Conservation (phyloP, 352 stramenopile genomes). For the Elongisporangium senticosum region DNA sequence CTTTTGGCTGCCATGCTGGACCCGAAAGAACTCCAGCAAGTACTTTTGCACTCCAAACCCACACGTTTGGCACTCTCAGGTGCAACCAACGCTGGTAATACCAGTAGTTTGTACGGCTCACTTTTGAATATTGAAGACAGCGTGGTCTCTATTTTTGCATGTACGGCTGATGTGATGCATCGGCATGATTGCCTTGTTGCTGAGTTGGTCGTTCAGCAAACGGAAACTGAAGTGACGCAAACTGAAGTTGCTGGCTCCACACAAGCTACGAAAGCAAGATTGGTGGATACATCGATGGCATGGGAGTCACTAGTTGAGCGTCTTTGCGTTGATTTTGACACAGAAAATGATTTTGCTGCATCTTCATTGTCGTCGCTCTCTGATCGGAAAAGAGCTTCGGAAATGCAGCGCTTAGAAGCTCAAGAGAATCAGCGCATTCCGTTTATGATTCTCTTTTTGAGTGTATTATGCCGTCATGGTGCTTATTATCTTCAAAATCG, state of each 20-base stretch:
- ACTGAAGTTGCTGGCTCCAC: not conserved
- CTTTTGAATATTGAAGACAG: slow-evolving; percentile 37
- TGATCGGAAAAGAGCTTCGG: slow-evolving; percentile 13
- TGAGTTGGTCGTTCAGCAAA: slow-evolving; percentile 8
- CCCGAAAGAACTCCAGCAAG: slow-evolving; percentile 36
- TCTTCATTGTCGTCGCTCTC: slow-evolving; percentile 22
- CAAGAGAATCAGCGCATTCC: slow-evolving; percentile 32
- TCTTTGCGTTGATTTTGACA: slow-evolving; percentile 21
- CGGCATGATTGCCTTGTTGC: slow-evolving; percentile 50
- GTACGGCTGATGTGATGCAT: slow-evolving; percentile 43
- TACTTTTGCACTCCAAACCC: slow-evolving; percentile 32
- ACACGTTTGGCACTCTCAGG: slow-evolving; percentile 7
- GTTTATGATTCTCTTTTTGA: slow-evolving; percentile 44
- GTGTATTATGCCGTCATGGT: slow-evolving; percentile 39
- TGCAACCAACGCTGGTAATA: slow-evolving; percentile 3
- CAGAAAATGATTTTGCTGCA: slow-evolving; percentile 16
- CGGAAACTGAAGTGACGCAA: not conserved
- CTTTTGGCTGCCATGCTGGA: slow-evolving; percentile 32
- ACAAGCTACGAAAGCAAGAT: slow-evolving; percentile 3
- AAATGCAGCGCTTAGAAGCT: slow-evolving; percentile 10
- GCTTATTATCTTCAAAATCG: slow-evolving; percentile 48
- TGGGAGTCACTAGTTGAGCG: slow-evolving; percentile 45
- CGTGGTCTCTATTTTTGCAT: slow-evolving; percentile 37
- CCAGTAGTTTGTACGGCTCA: not conserved
- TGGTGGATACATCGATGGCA: slow-evolving; percentile 18